phyloP scores from a whole-genome alignment of 441 rosid genomes.

The Pelargonium australe region DNA sequence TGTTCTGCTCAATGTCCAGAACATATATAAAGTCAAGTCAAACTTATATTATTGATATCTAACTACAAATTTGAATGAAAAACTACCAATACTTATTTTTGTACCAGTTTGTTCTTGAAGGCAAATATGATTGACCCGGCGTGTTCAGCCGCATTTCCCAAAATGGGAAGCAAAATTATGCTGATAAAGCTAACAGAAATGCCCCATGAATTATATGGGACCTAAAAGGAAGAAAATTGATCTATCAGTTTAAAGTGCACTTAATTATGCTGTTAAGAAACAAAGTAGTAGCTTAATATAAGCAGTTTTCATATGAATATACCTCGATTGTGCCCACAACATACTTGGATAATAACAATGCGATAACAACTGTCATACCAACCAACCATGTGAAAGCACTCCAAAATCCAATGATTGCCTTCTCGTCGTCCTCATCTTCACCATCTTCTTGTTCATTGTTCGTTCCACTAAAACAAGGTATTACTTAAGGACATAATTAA shows the following conservation, averaged over 20 bases:
- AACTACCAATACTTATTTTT: background rate
- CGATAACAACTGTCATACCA: constrained; percentile 73
- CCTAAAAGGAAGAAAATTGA: background rate
- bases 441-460: constrained; percentile 31
- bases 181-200: constrained; percentile 77
- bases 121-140: constrained; percentile 93
- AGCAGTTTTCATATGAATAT: background rate
- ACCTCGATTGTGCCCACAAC: constrained; percentile 83
- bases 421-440: constrained; percentile 44
- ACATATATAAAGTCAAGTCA: background rate
- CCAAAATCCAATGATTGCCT: constrained; percentile 69
- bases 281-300: too few relatives aligned
- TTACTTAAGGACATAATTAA: background rate
- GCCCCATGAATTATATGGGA: constrained; percentile 80
- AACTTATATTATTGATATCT: background rate
- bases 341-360: constrained; percentile 68
- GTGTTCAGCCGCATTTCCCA: constrained; percentile 94
- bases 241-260: background rate
- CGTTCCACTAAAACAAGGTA: background rate
- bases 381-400: constrained; percentile 72
- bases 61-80: too few relatives aligned
- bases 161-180: constrained; percentile 77
- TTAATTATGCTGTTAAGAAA: background rate
- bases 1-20: constrained; percentile 40
- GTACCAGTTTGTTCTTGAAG: constrained; percentile 70